Base-by-base conservation (phyloP, 306 rosid species). In the Adenanthera pavonina region DNA sequence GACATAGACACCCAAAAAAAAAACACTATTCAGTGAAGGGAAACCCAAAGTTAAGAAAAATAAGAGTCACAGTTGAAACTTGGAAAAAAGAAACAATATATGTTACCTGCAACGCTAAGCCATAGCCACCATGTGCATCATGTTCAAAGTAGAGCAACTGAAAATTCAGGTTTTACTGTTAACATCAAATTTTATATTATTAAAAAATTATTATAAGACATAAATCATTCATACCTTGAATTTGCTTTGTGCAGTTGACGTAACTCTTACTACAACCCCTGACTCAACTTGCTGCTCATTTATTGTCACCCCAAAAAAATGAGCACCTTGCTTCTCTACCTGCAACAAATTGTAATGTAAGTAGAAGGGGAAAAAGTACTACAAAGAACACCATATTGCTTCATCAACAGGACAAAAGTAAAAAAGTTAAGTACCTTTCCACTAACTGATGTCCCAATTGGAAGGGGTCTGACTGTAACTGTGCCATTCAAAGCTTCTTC, bases 71-170 rank as follows among this genome's bases (percentile, higher is more conserved):
- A 62, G 17, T 30, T 61, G 47, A 10, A 38, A 62, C 7, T 30
- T 61, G 47, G 3, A 38, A 40, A n/a, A 41, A 69, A 33, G 59
- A 33, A 81, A 87, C 30, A 78, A 72, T 11, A 57, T 64, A 61
- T 1, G 2, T 69, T 87, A 96, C 99, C 99, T 96, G 98, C 79
- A 96, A 82, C 38, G 97, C 98, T 84, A 96, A 84, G 82, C 97
- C 93, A 72, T 93, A 94, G 56, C 99, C 95, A 69, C 86, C 94
- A 81, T 79, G 91, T 69, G 61, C 87, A 80, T 96, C 99, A 69
- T 96, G 98, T 87, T 96, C 99, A 53, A 96, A 96, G 92, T 91
- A 96, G 61, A 96, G 98, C 85, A 96, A 86, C 99, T 96, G 99
- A 72, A 89, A 88, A 79, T 81, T 9, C 57, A 83, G 74, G 60